Percentiles rank a stretch among this genome's conserved stretches.
Evolutionary conservation across 495 filamentous ascomycete genomes (phyloP).

Genomic region (Neurospora pannonica): DNA sequence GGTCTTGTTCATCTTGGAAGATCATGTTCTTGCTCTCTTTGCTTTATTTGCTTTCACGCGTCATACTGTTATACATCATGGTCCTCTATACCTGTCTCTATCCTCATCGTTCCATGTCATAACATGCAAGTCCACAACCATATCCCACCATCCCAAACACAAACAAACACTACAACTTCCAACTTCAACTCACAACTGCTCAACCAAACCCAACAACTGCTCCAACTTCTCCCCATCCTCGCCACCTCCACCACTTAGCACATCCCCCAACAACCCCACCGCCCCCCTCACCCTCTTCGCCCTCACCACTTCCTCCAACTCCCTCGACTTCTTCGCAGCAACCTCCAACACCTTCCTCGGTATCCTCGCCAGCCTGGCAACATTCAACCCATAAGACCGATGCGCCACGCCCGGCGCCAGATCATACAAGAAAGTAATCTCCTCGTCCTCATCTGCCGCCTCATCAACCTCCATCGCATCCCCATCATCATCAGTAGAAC

Average conservation of each 20-base stretch:
- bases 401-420: constrained; percentile 84
- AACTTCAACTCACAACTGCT: constrained; percentile 19
- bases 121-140: too few species aligned
- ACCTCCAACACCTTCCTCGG: constrained; percentile 66
- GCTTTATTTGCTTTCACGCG: too few species aligned
- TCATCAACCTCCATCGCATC: constrained; percentile 15
- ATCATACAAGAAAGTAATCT: constrained; percentile 76
- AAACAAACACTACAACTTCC: too few species aligned
- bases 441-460: constrained; percentile 29
- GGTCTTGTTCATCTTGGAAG: too few species aligned
- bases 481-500: constrained; percentile 14
- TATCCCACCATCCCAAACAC: too few species aligned
- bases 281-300: constrained; percentile 43
- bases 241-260: constrained; percentile 17
- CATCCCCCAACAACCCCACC: constrained; percentile 34
- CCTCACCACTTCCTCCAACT: constrained; percentile 68
- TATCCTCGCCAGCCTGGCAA: constrained; percentile 77
- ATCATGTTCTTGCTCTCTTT: too few species aligned
- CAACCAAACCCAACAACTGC: constrained; percentile 38
- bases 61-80: too few species aligned
- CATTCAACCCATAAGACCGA: constrained; percentile 88
- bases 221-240: constrained; percentile 29
- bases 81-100: too few species aligned
- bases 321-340: constrained; percentile 66
- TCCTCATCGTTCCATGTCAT: too few species aligned